phyloP scores from a whole-genome alignment of 2,329 filamentous ascomycete genomes.

The Aureobasidium sp. region DNA sequence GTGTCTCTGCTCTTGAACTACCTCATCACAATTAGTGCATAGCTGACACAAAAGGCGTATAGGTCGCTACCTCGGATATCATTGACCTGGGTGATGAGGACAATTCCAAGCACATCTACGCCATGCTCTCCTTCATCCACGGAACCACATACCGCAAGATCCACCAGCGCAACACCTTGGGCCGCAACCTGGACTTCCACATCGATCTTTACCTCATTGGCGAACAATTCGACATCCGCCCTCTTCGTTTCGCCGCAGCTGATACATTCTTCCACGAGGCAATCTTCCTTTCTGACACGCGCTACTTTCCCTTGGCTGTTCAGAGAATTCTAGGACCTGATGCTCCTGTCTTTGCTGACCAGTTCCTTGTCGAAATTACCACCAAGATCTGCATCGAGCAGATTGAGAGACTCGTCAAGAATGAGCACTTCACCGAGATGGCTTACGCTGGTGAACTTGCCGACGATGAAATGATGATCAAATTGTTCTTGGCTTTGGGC shows the following conservation, averaged over 20 bases:
- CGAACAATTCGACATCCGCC: not conserved
- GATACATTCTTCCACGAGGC: not conserved
- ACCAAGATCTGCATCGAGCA: not conserved
- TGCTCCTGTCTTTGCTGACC: not conserved
- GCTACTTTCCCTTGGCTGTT: not conserved
- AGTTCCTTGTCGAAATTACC: not conserved
- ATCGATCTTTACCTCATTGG: conserved; percentile 7
- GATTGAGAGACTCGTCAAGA: not conserved
- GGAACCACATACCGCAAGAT: not conserved
- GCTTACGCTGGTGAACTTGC: not conserved
- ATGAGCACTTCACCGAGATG: not conserved
- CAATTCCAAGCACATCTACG: not conserved
- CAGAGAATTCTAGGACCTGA: not conserved
- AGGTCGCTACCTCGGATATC: not conserved
- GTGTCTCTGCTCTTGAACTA: not conserved
- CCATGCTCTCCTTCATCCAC: conserved; percentile 4
- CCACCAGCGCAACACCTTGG: not conserved
- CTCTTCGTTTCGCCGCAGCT: not conserved
- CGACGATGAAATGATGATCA: not conserved
- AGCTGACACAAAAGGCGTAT: not conserved
- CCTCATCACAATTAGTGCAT: not conserved
- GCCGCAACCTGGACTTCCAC: conserved; percentile 2
- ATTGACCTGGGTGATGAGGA: conserved; percentile 1
- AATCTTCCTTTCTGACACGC: not conserved
- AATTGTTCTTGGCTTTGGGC: not conserved